Conservation (phyloP, 108 stramenopile species). For the Heterococcus sp. region DNA sequence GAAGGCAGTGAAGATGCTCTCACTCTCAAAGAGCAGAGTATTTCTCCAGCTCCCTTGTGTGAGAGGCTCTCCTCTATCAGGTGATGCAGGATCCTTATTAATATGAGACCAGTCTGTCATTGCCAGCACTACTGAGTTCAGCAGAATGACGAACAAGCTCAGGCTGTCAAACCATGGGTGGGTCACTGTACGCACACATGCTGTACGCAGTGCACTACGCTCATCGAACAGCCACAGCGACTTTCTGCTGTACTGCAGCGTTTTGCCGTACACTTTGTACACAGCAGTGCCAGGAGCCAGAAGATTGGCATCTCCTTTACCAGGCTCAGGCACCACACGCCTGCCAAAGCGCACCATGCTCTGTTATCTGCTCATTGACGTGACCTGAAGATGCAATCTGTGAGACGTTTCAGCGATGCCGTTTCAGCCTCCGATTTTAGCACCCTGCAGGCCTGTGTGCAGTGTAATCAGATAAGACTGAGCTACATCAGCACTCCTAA, state of each 20-base stretch:
- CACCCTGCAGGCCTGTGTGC: no score
- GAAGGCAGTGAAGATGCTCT: slow-evolving; percentile 19
- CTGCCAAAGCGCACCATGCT: no score
- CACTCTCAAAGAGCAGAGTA: slow-evolving; percentile 23
- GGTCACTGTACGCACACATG: background rate
- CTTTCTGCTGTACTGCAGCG: slow-evolving; percentile 1
- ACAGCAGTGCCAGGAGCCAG: no score
- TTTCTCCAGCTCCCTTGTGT: slow-evolving; percentile 34
- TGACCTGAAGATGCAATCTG: no score
- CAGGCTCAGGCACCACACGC: no score
- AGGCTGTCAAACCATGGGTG: slow-evolving; percentile 43
- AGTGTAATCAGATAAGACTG: no score
- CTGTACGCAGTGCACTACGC: background rate
- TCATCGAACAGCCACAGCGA: slow-evolving; percentile 12
- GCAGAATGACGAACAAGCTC: slow-evolving; percentile 24
- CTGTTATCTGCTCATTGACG: no score
- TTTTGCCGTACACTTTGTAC: slow-evolving; percentile 8
- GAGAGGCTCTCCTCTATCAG: slow-evolving; percentile 14
- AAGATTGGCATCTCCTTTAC: no score
- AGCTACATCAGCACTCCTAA: no score
- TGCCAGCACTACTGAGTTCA: slow-evolving; percentile 44
- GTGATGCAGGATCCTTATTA: slow-evolving; percentile 16
- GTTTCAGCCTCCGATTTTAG: no score
- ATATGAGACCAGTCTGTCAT: slow-evolving; percentile 39
- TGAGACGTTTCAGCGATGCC: no score